Percentiles rank a stretch among this genome's conserved stretches.
phyloP scores from a whole-genome alignment of 2,329 filamentous ascomycete species.

The Alternaria triticimaculans region DNA sequence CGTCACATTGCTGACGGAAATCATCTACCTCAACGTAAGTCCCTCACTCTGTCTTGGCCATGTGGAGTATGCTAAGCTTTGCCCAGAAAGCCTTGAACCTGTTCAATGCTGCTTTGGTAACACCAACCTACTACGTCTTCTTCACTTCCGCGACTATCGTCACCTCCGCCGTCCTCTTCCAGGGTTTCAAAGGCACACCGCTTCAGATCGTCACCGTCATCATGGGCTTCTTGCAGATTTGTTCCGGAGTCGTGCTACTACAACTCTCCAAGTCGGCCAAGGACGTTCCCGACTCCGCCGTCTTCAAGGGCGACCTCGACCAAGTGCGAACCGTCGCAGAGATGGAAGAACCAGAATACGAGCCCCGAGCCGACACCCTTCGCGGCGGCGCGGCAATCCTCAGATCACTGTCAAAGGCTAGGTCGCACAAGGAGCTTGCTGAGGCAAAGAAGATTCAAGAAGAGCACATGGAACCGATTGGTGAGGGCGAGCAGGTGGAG shows the following conservation, averaged over 20 bases:
- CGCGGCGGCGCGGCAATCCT: constrained; percentile 89
- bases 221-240: constrained; percentile 92
- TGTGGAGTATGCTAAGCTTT: constrained; percentile 7
- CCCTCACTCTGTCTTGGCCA: not conserved
- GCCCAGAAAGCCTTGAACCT: constrained; percentile 94
- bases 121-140: constrained; percentile 97
- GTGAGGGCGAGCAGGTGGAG: constrained; percentile 81
- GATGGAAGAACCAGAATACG: constrained; percentile 93
- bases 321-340: constrained; percentile 95
- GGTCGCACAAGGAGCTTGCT: constrained; percentile 78
- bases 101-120: constrained; percentile 96
- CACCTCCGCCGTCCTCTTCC: constrained; percentile 89
- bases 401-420: constrained; percentile 76
- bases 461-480: constrained; percentile 80
- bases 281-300: constrained; percentile 90
- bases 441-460: constrained; percentile 81
- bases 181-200: constrained; percentile 87
- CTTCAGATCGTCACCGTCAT: constrained; percentile 86
- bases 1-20: constrained; percentile 86
- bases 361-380: constrained; percentile 95
- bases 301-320: constrained; percentile 91
- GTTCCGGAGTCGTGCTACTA: constrained; percentile 86
- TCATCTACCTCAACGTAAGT: constrained; percentile 93
- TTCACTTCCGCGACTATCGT: constrained; percentile 96
- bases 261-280: constrained; percentile 99